Evolutionary conservation across 176 grass and related monocot genomes (phyloP), one percentile per base, ranked within the genome.

Genomic region (Bromus sterilis): DNA sequence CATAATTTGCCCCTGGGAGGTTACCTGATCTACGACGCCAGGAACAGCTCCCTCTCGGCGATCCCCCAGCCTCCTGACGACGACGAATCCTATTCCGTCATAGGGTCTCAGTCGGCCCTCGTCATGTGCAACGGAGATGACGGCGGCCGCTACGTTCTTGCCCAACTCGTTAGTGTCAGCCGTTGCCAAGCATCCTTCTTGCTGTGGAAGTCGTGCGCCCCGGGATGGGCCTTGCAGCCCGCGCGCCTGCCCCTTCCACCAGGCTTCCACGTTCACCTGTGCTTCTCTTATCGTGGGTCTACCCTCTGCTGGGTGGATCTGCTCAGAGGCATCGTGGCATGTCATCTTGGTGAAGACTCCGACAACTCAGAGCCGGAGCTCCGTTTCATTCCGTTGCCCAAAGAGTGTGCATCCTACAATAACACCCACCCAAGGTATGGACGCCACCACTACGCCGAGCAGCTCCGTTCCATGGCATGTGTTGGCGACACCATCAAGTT

Each of bases 271-370:
- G 7, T 43, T 36, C 28, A 59, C 10, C 4, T 59, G 24, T 59
- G 56, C 28, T 80, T 80, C 44, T 68, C 62, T 1, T 60, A 20
- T 9, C 34, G 16, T 2, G 7, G 13, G 28, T 28, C 18, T 3
- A 5, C 1, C 21, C 23, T 57, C 24, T 81, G 49, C 66, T 71
- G 79, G 79, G 66, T 81, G 4, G 79, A 81, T 57, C 79, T 81
- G 34, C 49, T 81, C 48, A 3, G 0, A 2, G 66, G 65, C 49
- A 4, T 81, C 9, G 4, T 81, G 3, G 1, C 14, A 24, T 69
- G 32, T 40, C 1, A 58, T 6, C 26, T 35, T 7, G 23, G 13
- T 31, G 3, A 57, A 33, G 29, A 21, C 9, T 4, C 9, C 33
- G n/a, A 5, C 36, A 37, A 3, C 36, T 1, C 40, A 3, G 40